phyloP scores from a whole-genome alignment of 768 basidiomycete species.

The Tulasnella calospora region DNA sequence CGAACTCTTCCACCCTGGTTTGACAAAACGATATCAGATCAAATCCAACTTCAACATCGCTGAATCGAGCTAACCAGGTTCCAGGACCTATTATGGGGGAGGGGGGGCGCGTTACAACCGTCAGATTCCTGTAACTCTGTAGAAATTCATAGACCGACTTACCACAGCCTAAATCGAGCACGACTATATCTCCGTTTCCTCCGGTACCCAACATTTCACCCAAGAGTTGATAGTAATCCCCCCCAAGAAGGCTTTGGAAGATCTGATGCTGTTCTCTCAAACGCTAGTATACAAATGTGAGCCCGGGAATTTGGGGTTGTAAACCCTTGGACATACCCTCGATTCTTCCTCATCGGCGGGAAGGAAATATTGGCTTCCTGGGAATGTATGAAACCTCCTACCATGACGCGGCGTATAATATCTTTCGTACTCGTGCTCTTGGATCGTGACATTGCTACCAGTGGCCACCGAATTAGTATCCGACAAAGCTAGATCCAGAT shows the following conservation, averaged over 20 bases:
- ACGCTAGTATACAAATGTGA: neutral
- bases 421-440: neutral
- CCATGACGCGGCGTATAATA: conserved; percentile 1
- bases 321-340: neutral
- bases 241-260: neutral
- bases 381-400: neutral
- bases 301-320: neutral
- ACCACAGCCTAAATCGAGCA: conserved; percentile 18
- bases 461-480: neutral
- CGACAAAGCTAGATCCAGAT: neutral
- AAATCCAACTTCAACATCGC: neutral
- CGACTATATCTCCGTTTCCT: neutral
- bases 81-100: neutral
- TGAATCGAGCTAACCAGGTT: conserved; percentile 15
- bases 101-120: neutral
- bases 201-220: neutral
- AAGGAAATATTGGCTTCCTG: conserved; percentile 1
- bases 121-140: neutral
- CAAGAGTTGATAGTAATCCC: neutral
- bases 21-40: neutral
- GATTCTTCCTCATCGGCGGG: conserved; percentile 16
- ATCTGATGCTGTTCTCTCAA: conserved; percentile 5
- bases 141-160: neutral
- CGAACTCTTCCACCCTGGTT: conserved; percentile 14
- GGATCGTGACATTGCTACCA: conserved; percentile 10